Conservation (phyloP, 1,139 yeast genomes). For the Kurtzmaniella quercitrusa region DNA sequence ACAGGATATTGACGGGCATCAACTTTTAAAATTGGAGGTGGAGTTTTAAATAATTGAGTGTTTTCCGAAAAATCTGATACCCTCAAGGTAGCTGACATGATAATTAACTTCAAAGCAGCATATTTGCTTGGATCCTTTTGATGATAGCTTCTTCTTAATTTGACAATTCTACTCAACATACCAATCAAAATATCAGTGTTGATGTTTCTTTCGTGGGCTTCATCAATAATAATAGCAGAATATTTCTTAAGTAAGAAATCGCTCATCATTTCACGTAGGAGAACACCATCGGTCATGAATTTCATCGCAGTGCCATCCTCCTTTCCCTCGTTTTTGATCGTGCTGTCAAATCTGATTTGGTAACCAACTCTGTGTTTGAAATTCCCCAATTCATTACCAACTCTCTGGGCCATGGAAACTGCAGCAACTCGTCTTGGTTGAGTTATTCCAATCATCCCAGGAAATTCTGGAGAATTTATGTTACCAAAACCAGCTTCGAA, state of each 20-base stretch:
- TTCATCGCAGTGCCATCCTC: constrained; percentile 68
- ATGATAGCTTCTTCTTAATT: constrained; percentile 60
- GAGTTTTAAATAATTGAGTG: constrained; percentile 55
- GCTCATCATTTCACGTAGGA: constrained; percentile 84
- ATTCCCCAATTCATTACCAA: constrained; percentile 75
- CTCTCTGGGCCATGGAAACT: constrained; percentile 94
- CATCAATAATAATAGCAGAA: constrained; percentile 86
- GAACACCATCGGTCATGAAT: constrained; percentile 98
- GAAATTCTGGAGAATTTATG: constrained; percentile 51
- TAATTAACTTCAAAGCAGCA: constrained; percentile 63
- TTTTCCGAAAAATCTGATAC: constrained; percentile 93
- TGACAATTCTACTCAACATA: constrained; percentile 83
- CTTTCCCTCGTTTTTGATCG: constrained; percentile 50
- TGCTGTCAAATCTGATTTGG: constrained; percentile 87
- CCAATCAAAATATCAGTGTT: constrained; percentile 96
- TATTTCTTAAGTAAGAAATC: constrained; percentile 80
- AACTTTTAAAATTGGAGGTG: constrained; percentile 90
- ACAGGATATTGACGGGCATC: constrained; percentile 96
- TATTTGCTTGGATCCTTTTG: constrained; percentile 40
- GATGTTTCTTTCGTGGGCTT: constrained; percentile 95
- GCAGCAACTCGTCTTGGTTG: constrained; percentile 99
- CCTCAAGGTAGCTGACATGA: constrained; percentile 95
- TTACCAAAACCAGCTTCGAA: constrained; percentile 87
- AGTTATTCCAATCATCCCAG: constrained; percentile 94
- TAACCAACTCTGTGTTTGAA: constrained; percentile 77